These are phyloP conservation scores for Coniosporium tulheliwenetii DNA, from an alignment of 2,329 filamentous ascomycete species.

Conservation along the genomic window DNA sequence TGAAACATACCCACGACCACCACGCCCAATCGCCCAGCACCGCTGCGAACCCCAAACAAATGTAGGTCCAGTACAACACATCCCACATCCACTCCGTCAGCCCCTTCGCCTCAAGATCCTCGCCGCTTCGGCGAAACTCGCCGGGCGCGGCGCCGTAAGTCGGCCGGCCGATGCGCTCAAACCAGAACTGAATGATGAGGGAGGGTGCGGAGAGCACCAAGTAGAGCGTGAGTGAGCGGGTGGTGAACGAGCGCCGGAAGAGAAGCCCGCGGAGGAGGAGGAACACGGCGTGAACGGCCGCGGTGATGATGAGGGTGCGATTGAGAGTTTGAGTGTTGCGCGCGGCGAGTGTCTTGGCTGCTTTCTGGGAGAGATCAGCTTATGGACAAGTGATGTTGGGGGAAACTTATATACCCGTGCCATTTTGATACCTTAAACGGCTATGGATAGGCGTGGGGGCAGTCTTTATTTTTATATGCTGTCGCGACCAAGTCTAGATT, in stretches of 20 bases:
- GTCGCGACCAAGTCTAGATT: too few relatives aligned
- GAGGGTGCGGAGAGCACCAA: constrained; percentile 57
- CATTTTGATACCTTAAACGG: too few relatives aligned
- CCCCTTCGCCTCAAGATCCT: constrained; percentile 75
- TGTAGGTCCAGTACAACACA: constrained; percentile 88
- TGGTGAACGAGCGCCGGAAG: constrained; percentile 43
- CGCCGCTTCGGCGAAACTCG: constrained; percentile 60
- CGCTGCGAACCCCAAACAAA: constrained; percentile 53
- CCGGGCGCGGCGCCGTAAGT: constrained; percentile 40
- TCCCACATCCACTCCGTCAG: constrained; percentile 99
- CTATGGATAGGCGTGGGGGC: too few relatives aligned
- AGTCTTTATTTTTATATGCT: too few relatives aligned
- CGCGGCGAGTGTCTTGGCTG: constrained; percentile 49
- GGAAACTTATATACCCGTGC: too few relatives aligned
- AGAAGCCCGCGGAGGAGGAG: constrained; percentile 52
- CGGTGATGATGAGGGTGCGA: constrained; percentile 64
- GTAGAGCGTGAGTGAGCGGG: constrained; percentile 45
- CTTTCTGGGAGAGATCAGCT: constrained; percentile 23
- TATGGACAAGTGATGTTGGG: too few relatives aligned
- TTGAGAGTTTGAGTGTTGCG: constrained; percentile 65
- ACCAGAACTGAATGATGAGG: constrained; percentile 65
- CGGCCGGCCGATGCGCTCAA: constrained; percentile 74
- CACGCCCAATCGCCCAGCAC: constrained; percentile 70
- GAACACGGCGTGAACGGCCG: constrained; percentile 58
- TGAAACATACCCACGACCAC: constrained; percentile 37